Base-by-base conservation (phyloP, 345 rosid genomes). In the Citrus mangshanensis region DNA sequence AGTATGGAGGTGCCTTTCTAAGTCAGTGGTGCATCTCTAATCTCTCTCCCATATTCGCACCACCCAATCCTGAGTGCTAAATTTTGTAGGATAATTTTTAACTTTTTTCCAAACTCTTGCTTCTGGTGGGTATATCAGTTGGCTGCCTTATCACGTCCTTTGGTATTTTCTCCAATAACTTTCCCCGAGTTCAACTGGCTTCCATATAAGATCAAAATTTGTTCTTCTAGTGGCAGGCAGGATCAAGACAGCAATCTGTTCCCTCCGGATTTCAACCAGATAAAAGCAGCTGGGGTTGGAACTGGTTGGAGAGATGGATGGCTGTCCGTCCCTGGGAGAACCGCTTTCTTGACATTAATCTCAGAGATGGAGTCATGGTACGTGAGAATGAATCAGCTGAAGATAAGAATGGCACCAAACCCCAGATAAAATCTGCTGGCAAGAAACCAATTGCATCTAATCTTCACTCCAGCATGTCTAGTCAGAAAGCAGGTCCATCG, bases 311-410 rank as follows among this genome's bases (percentile, higher is more conserved):
- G 85, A 88, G 99, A 86, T 97, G 99, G 98, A 93, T 97, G 99
- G 99, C 99, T 70, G 99, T 97, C 78, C 98, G 99, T 46, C 98
- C 99, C 60, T 94, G 99, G 98, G 98, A 97, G 87, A 97, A 93
- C 37, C 92, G 99, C 78, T 92, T 94, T 89, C 98, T 94, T 34
- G 99, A 94, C 82, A 90, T 82, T 77, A 96, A 94, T 83, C 89
- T 93, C 59, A 90, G 84, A 74, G 99, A 94, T 70, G 97, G 95
- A 54, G 90, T 87, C 12, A 91, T 78, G 85, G 28, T 90, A 86
- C 81, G 62, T 59, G 98, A 93, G 75, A 82, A 88, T 51, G 87
- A 63, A 74, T 70, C 83, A 35, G 81, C 81, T n/a, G 91, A 87
- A 64, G 81, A 80, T 58, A 89, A 78, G 76, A 85, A 71, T 83